Evolutionary conservation across 225 moss, liverwort and hornwort species (phyloP).

Genomic region (Lunularia cruciata): DNA sequence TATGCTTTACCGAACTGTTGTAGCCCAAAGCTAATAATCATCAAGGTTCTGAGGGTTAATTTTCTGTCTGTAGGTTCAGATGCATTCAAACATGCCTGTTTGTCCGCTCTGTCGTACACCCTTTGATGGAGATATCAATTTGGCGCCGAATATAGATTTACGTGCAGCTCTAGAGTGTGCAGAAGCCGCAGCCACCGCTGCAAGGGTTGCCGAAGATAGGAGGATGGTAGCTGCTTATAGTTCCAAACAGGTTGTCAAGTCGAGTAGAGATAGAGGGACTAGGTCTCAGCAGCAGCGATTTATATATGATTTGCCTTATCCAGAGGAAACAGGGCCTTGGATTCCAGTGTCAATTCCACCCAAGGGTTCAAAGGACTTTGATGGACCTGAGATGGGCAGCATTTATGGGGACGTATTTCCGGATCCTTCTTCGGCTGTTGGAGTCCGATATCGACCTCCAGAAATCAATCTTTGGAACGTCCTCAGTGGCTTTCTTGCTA

Average conservation of each 20-base stretch:
- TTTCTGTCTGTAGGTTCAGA: constrained; percentile 68
- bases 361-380: constrained; percentile 64
- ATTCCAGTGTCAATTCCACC: constrained; percentile 74
- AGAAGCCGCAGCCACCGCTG: constrained; percentile 65
- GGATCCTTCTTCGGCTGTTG: constrained; percentile 54
- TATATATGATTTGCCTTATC: constrained; percentile 71
- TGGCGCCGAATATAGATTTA: constrained; percentile 83
- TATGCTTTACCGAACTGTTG: not conserved
- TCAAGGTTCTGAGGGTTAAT: constrained; percentile 10
- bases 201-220: constrained; percentile 45
- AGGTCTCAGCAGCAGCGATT: constrained; percentile 44
- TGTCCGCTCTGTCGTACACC: constrained; percentile 94
- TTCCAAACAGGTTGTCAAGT: constrained; percentile 42
- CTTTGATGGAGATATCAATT: constrained; percentile 80
- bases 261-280: constrained; percentile 50
- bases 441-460: constrained; percentile 32
- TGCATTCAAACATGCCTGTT: constrained; percentile 79
- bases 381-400: constrained; percentile 52
- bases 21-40: no score
- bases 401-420: constrained; percentile 60
- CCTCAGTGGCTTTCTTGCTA: constrained; percentile 73
- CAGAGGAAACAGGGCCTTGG: constrained; percentile 93
- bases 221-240: constrained; percentile 27
- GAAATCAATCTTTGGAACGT: constrained; percentile 89
- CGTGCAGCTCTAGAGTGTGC: constrained; percentile 84